Conservation (phyloP, 2,329 filamentous ascomycete genomes). For the Alternaria ethzedia region DNA sequence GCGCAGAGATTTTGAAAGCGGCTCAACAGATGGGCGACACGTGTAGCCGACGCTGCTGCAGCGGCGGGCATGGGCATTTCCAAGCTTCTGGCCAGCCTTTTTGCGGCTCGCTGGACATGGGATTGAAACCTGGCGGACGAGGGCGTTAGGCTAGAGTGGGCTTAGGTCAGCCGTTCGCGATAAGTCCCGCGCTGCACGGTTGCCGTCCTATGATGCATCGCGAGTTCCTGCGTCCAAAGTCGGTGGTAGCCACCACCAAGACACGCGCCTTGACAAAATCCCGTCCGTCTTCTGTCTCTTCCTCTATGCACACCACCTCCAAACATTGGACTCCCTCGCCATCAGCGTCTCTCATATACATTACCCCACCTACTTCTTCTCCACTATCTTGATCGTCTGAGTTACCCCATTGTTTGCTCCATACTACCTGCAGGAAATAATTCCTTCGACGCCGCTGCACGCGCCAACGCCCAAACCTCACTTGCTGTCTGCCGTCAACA, state of each 20-base stretch:
- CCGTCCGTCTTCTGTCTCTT: constrained; percentile 13
- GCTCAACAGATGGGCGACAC: constrained; percentile 7
- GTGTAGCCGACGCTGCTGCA: neutral
- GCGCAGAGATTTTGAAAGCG: constrained; percentile 8
- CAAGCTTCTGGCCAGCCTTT: constrained; percentile 10
- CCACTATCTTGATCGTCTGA: constrained; percentile 19
- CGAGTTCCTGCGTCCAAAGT: constrained; percentile 40
- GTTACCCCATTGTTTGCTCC: constrained; percentile 28
- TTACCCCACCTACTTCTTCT: constrained; percentile 7
- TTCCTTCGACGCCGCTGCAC: constrained; percentile 31
- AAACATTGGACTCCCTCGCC: constrained; percentile 11
- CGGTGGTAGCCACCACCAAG: constrained; percentile 27
- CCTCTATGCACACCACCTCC: constrained; percentile 11
- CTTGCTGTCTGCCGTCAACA: constrained; percentile 12
- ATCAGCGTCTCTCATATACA: constrained; percentile 3
- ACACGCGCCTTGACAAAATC: constrained; percentile 27
- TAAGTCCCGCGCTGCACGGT: constrained; percentile 34
- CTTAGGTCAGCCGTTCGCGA: constrained; percentile 20
- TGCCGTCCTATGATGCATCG: constrained; percentile 36
- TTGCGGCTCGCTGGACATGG: constrained; percentile 19
- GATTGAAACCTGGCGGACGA: constrained; percentile 19
- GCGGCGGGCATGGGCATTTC: neutral
- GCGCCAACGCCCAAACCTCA: constrained; percentile 20
- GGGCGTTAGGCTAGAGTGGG: constrained; percentile 17
- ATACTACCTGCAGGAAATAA: constrained; percentile 24